Percentiles rank a stretch among this genome's conserved stretches.
These are phyloP conservation scores for Garcia nutans DNA, from an alignment of 345 rosid species.

Conservation along the genomic window DNA sequence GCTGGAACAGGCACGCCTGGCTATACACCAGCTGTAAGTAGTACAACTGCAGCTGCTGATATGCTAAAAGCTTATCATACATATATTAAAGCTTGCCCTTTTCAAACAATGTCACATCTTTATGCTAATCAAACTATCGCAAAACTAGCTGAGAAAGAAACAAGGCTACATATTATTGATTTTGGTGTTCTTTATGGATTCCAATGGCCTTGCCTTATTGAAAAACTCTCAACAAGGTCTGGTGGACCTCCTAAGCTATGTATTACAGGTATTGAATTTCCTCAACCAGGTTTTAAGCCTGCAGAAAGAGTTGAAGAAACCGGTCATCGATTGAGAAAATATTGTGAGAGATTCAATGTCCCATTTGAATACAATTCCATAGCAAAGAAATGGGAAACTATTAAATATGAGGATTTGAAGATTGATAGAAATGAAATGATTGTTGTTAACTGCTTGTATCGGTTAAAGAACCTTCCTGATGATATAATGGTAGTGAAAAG, in stretches of 20 bases:
- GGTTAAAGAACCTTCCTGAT: slow-evolving; percentile 52
- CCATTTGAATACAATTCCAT: slow-evolving; percentile 56
- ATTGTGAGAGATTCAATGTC: slow-evolving; percentile 48
- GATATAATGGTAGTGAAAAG: slow-evolving; percentile 50
- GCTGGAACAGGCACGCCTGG: slow-evolving; percentile 47
- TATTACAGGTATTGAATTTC: slow-evolving; percentile 57
- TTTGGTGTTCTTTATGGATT: slow-evolving; percentile 61
- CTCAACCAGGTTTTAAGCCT: slow-evolving; percentile 63
- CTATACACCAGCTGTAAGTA: slow-evolving; percentile 31
- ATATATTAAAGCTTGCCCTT: slow-evolving; percentile 51
- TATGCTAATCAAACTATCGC: slow-evolving; percentile 48
- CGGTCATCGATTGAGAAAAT: slow-evolving; percentile 42
- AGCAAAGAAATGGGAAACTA: slow-evolving; percentile 62
- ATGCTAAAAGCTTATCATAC: slow-evolving; percentile 52
- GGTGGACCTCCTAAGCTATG: slow-evolving; percentile 54
- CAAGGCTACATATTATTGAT: slow-evolving; percentile 53
- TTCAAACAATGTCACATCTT: slow-evolving; percentile 43
- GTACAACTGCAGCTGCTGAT: slow-evolving; percentile 47
- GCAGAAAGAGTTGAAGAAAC: slow-evolving; percentile 58
- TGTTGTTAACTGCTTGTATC: slow-evolving; percentile 42
- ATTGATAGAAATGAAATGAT: slow-evolving; percentile 48
- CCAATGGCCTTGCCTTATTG: slow-evolving; percentile 64
- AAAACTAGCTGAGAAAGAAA: slow-evolving; percentile 44
- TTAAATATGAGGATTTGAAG: slow-evolving; percentile 50
- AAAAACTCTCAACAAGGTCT: slow-evolving; percentile 41